Evolutionary conservation across 805 yeast species (phyloP).

Genomic region (Cyberlindnera veronae): DNA sequence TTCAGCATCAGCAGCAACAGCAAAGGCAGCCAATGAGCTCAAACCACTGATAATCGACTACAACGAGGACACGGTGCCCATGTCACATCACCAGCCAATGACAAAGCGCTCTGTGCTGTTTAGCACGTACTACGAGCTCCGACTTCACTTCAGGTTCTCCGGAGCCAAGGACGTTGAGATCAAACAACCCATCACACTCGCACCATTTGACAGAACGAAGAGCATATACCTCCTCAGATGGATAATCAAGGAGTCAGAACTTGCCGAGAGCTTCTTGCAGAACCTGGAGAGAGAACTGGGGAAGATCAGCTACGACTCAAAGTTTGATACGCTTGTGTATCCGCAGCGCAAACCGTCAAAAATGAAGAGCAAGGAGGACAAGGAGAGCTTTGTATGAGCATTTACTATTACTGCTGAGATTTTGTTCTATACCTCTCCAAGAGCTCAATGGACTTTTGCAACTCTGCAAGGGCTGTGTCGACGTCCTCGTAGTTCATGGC

Average conservation of each 20-base stretch:
- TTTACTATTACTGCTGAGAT: too few relatives aligned
- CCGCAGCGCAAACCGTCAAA: slow-evolving; percentile 27
- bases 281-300: slow-evolving; percentile 31
- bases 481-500: slow-evolving; percentile 70
- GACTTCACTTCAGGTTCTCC: slow-evolving; percentile 41
- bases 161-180: slow-evolving; percentile 49
- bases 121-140: slow-evolving; percentile 48
- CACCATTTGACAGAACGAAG: slow-evolving; percentile 48
- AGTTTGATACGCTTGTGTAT: slow-evolving; percentile 31
- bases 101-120: slow-evolving; percentile 50
- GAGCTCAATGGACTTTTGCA: slow-evolving; percentile 8
- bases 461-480: slow-evolving; percentile 45
- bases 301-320: slow-evolving; percentile 31
- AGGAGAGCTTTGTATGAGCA: slow-evolving; percentile 18
- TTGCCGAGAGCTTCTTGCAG: slow-evolving; percentile 31
- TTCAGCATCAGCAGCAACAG: too few relatives aligned
- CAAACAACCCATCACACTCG: slow-evolving; percentile 48
- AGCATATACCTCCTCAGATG: slow-evolving; percentile 49
- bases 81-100: slow-evolving; percentile 44
- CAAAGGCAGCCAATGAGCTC: slow-evolving; percentile 17
- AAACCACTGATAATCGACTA: slow-evolving; percentile 29
- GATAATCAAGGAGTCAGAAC: slow-evolving; percentile 50
- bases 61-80: slow-evolving; percentile 27
- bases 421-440: slow-evolving; percentile 4
- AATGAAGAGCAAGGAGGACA: slow-evolving; percentile 23